These are phyloP conservation scores for Baorangia bicolor DNA, from an alignment of 768 basidiomycete species.

Conservation along the genomic window DNA sequence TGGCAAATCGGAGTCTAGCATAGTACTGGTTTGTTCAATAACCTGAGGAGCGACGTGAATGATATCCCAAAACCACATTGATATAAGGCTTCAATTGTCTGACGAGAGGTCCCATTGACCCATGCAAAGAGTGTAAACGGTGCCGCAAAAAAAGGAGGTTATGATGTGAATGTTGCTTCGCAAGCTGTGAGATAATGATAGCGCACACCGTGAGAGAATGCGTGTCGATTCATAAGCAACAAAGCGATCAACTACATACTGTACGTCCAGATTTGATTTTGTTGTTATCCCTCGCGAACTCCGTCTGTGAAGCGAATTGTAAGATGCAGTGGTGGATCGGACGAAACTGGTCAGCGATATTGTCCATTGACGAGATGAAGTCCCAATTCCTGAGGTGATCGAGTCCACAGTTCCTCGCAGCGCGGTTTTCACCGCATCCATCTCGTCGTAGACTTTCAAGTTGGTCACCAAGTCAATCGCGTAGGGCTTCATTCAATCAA, in stretches of 20 bases:
- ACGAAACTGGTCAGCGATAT: background rate
- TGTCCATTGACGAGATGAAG: background rate
- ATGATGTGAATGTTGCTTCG: background rate
- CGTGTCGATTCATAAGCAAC: background rate
- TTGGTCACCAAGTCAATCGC: background rate
- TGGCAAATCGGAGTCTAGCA: too few species aligned
- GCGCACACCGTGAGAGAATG: background rate
- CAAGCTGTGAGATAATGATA: background rate
- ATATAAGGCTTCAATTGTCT: background rate
- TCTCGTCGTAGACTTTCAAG: too few species aligned
- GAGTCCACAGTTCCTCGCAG: background rate
- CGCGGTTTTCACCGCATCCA: background rate
- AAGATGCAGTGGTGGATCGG: background rate
- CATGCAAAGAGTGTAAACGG: background rate
- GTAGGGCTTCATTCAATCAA: background rate
- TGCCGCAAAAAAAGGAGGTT: background rate
- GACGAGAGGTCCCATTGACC: background rate
- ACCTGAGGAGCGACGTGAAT: background rate
- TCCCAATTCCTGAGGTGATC: background rate
- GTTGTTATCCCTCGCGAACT: background rate
- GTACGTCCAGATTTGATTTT: background rate
- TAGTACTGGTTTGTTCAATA: too few species aligned
- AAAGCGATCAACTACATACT: too few species aligned
- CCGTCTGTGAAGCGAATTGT: background rate
- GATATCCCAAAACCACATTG: background rate